Percentiles rank a stretch among this genome's conserved stretches.
Evolutionary conservation across 371 early-diverging fungal species (phyloP).

Genomic region (Saksenaea oblongispora): DNA sequence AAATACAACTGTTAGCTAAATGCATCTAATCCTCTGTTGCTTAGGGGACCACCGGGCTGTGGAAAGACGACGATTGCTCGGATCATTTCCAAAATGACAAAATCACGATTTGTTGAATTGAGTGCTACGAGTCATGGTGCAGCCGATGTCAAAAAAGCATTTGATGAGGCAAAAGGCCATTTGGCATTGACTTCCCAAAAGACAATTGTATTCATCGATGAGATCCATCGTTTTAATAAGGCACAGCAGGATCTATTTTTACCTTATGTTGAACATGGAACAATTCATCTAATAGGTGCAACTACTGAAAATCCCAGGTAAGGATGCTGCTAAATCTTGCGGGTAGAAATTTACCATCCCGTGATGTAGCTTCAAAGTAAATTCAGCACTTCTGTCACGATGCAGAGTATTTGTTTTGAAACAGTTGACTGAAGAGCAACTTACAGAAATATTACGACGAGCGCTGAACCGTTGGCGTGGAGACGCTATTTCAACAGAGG

Average conservation of each 20-base stretch:
- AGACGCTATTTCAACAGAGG: slow-evolving; percentile 15
- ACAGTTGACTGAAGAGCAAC: slow-evolving; percentile 57
- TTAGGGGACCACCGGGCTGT: slow-evolving; percentile 82
- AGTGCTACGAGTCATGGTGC: slow-evolving; percentile 73
- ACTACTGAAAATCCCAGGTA: slow-evolving; percentile 91
- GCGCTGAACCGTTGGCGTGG: slow-evolving; percentile 55
- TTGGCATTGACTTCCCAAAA: slow-evolving; percentile 57
- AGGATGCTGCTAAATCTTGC: neutral
- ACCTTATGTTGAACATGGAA: slow-evolving; percentile 80
- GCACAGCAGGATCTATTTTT: slow-evolving; percentile 88
- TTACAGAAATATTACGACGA: slow-evolving; percentile 60
- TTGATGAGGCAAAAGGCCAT: slow-evolving; percentile 72
- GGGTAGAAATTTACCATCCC: neutral
- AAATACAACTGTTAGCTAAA: neutral
- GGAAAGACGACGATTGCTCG: slow-evolving; percentile 88
- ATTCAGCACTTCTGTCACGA: slow-evolving; percentile 78
- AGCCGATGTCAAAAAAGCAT: slow-evolving; percentile 66
- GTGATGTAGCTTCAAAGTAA: slow-evolving; percentile 66
- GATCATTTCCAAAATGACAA: slow-evolving; percentile 67
- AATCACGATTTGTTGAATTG: slow-evolving; percentile 69
- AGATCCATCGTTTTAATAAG: slow-evolving; percentile 89
- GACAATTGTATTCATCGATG: slow-evolving; percentile 83
- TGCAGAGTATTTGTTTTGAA: slow-evolving; percentile 78
- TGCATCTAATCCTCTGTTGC: slow-evolving; percentile 42
- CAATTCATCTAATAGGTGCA: slow-evolving; percentile 77